Evolutionary conservation across 129 eudicot species (phyloP), one percentile per base, ranked within the genome.

Genomic region (Lactuca saligna): DNA sequence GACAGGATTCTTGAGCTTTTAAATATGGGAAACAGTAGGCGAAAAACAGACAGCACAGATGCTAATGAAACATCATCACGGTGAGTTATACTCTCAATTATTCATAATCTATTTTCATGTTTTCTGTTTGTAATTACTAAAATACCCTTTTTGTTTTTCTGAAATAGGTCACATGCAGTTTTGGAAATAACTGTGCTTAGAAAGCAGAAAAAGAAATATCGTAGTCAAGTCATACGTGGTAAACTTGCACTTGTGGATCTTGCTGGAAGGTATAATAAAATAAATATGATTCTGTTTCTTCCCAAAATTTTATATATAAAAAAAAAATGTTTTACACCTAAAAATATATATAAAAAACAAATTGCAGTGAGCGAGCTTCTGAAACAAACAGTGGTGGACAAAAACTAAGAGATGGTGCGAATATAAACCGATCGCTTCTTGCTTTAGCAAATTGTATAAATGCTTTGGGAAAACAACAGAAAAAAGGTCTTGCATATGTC

Each of bases 211-310:
- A 82, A 75, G 75, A 75, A 80, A 58, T 83, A 87, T 46, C 79
- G 80, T 34, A 86, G 82, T 82, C 97, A 82, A 76, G 86, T 91
- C 65, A 76, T 91, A 55, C 88, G 85, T 72, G 97, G 96, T 78
- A 91, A 91, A 81, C 96, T 91, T 76, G 94, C 97, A 66, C 87
- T 91, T 74, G 97, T 88, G 69, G 96, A 91, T 84, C 94, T 91
- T 73, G 97, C 97, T 50, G 97, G 97, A 77, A 88, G 97, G 97
- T 88, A 80, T 17, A 65, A 34, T 25, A 25, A 25, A 25, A 25
- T 25, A 25, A 25, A 25, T 25, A 25, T 25, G 29, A 25, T 25
- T 25, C 29, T 25, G 1, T 25, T 57, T 61, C 7, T 67, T 56
- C 51, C 64, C 44, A 35, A 11, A 14, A 35, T 39, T 76, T 14